phyloP scores from a whole-genome alignment of 164 flowering plant genomes.

The Dillenia turbinata region DNA sequence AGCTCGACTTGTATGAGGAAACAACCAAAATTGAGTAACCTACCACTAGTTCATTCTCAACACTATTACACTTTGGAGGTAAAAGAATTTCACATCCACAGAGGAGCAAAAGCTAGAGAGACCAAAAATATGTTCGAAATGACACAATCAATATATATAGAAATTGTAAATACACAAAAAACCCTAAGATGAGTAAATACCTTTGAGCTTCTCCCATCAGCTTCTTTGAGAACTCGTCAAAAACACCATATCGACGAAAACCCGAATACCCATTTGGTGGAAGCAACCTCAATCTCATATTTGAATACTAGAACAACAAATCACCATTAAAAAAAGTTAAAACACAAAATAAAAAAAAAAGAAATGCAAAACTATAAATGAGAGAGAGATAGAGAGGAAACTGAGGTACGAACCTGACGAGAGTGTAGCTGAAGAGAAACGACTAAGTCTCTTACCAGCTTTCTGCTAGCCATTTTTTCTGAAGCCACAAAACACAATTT shows the following conservation, averaged over 20 bases:
- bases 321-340: neutral
- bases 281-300: conserved; percentile 23
- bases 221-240: conserved; percentile 75
- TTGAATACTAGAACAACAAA: neutral
- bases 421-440: conserved; percentile 19
- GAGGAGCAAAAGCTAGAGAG: neutral
- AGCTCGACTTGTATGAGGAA: too few species aligned
- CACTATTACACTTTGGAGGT: too few species aligned
- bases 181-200: conserved; percentile 14
- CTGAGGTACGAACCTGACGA: conserved; percentile 26
- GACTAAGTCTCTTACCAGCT: conserved; percentile 54
- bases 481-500: neutral
- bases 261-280: conserved; percentile 25
- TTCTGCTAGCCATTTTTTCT: conserved; percentile 54
- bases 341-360: neutral
- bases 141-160: neutral
- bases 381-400: neutral
- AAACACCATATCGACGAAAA: conserved; percentile 61
- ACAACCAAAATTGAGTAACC: too few species aligned
- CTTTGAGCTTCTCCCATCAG: conserved; percentile 59
- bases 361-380: neutral
- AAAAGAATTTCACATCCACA: too few species aligned
- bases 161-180: neutral
- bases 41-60: too few species aligned
- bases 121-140: neutral